Evolutionary conservation across 2,329 filamentous ascomycete species (phyloP).

Genomic region (Fonsecaea erecta): DNA sequence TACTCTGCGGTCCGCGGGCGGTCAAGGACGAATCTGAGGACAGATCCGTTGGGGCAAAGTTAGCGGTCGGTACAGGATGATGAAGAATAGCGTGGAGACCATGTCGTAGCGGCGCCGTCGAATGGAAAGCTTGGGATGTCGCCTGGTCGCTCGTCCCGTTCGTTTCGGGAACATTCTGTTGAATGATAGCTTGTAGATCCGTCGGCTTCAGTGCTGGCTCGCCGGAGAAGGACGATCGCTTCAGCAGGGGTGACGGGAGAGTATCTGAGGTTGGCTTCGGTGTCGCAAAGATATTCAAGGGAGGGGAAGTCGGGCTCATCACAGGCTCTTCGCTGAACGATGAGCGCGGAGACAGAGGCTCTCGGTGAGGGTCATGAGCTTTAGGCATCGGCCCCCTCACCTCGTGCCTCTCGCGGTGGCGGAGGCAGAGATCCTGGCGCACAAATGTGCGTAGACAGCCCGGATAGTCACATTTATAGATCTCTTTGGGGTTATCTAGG

Average conservation of each 20-base stretch:
- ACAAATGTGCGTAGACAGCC: constrained; percentile 91
- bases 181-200: constrained; percentile 19
- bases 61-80: constrained; percentile 2
- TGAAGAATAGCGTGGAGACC: constrained; percentile 11
- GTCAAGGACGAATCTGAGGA: constrained; percentile 14
- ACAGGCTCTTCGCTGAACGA: constrained; percentile 24
- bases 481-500: constrained; percentile 86
- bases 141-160: constrained; percentile 40
- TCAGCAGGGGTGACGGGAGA: constrained; percentile 12
- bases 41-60: constrained; percentile 26
- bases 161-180: constrained; percentile 12
- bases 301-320: constrained; percentile 20
- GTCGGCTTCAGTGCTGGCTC: constrained; percentile 16
- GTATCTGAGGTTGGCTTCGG: constrained; percentile 17
- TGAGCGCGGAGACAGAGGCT: constrained; percentile 31
- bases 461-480: constrained; percentile 89
- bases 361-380: constrained; percentile 32
- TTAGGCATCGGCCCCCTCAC: constrained; percentile 43
- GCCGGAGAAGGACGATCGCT: constrained; percentile 23
- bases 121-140: background rate
- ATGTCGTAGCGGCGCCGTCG: background rate
- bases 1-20: constrained; percentile 35
- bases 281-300: constrained; percentile 24
- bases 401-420: constrained; percentile 78
- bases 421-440: constrained; percentile 85